phyloP scores from a whole-genome alignment of 208 protist genomes.

The Leishmania mexicana region DNA sequence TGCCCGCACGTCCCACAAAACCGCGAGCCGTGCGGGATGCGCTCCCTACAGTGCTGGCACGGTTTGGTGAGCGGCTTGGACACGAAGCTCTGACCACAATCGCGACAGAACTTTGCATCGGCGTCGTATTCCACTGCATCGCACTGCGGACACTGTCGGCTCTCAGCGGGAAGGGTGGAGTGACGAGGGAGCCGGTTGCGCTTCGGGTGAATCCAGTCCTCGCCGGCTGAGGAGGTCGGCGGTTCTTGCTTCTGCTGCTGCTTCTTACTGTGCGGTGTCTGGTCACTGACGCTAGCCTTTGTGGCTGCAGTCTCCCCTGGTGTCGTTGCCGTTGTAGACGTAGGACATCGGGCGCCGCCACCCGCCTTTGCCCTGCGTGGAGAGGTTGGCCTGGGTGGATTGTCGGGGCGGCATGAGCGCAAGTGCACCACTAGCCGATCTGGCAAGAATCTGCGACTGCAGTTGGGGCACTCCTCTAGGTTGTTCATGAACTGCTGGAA shows the following conservation, averaged over 20 bases:
- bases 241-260: neutral
- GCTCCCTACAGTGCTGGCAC: slow-evolving; percentile 70
- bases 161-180: slow-evolving; percentile 31
- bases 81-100: slow-evolving; percentile 55
- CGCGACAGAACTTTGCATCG: slow-evolving; percentile 81
- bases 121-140: slow-evolving; percentile 74
- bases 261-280: neutral
- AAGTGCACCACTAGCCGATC: slow-evolving; percentile 91
- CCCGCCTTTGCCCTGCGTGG: neutral
- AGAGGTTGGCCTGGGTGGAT: slow-evolving; percentile 40
- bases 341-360: neutral
- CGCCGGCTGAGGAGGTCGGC: neutral
- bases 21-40: slow-evolving; percentile 67
- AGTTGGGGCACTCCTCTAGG: slow-evolving; percentile 92
- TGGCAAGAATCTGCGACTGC: slow-evolving; percentile 84
- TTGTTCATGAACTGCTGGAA: slow-evolving; percentile 89
- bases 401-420: slow-evolving; percentile 85
- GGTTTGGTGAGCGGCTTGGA: slow-evolving; percentile 41
- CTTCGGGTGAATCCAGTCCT: slow-evolving; percentile 39
- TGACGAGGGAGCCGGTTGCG: slow-evolving; percentile 54
- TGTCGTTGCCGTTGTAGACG: neutral
- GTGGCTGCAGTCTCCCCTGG: neutral
- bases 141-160: slow-evolving; percentile 65
- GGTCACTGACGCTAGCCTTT: neutral
- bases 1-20: slow-evolving; percentile 86